Base-by-base conservation (phyloP, 352 stramenopile genomes). In the Pythium chondricola region DNA sequence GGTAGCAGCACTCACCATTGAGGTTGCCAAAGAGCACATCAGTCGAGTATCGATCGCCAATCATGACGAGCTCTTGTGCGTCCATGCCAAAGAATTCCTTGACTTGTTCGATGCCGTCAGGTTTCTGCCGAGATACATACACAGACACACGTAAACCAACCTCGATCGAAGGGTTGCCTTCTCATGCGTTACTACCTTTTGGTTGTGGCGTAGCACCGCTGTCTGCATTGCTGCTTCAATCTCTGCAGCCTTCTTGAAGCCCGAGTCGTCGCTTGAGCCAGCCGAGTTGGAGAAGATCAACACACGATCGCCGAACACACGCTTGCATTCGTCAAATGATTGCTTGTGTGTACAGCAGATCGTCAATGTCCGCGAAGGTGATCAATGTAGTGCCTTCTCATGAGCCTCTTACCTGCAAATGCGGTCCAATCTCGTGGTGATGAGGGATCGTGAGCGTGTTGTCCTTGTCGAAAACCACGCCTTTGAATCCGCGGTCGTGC, bases 21-120 rank as follows among this genome's bases (percentile, higher is more conserved):
- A 98, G 67, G 61, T 98, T 98, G 22, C 95, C 96, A 69, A 98
- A 98, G 11, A 99, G 80, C 37, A 98, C 77, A 72, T 98, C 96
- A 0, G 95, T 99, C 39, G 97, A 89, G 52, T 98, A 88, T 35
- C 96, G 77, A 71, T 99, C 96, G 16, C 96, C 96, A 41, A 99
- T 86, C 71, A 99, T 96, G 45, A 97, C 91, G 24, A 99, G 72
- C 49, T 76, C 67, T 22, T 88, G 29, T 4, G 74, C 73, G n/a
- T 83, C 65, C 5, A 83, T 67, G 17, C 61, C 61, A 65, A 98
- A 97, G 52, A 96, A 85, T 18, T 64, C 50, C 46, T 88, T 74
- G 16, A 97, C 74, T 56, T 96, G 79, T 6, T 85, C 65, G 33
- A 97, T 79, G 31, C 91, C 91, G 35, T 78, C 79, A 18, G 94